phyloP scores from a whole-genome alignment of 2,329 filamentous ascomycete genomes.

The Arthrobotrys musiformis region DNA sequence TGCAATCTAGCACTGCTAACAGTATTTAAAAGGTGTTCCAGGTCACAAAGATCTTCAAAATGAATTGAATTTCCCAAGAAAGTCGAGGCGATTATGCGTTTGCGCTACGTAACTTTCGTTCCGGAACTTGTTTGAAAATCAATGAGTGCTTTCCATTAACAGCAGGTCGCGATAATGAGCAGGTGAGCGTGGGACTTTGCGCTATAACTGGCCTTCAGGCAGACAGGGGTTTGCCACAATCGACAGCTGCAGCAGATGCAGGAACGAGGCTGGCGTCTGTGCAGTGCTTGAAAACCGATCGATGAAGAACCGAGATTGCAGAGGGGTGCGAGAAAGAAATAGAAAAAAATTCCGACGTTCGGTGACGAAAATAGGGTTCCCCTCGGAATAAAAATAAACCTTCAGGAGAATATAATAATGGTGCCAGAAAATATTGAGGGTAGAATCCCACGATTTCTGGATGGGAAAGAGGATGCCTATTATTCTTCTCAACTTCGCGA shows the following conservation, averaged over 20 bases:
- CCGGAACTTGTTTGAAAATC: slow-evolving; percentile 36
- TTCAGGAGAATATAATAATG: background rate
- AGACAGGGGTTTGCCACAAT: slow-evolving; percentile 44
- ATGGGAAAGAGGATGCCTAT: slow-evolving; percentile 13
- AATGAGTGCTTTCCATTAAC: slow-evolving; percentile 42
- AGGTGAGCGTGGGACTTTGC: slow-evolving; percentile 28
- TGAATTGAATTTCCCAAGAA: slow-evolving; percentile 30
- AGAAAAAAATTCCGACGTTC: background rate
- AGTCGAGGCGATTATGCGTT: slow-evolving; percentile 41
- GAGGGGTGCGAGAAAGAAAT: background rate
- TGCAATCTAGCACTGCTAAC: slow-evolving; percentile 2
- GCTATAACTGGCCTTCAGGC: slow-evolving; percentile 46
- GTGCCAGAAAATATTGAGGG: background rate
- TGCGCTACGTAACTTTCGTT: slow-evolving; percentile 41
- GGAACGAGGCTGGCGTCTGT: slow-evolving; percentile 45
- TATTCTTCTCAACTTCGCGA: slow-evolving; percentile 28
- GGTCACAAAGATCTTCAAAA: background rate
- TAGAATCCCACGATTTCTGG: background rate
- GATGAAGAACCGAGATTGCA: slow-evolving; percentile 16
- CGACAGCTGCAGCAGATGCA: slow-evolving; percentile 43
- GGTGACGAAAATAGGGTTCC: slow-evolving; percentile 9
- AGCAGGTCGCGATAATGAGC: slow-evolving; percentile 47
- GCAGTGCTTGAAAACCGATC: slow-evolving; percentile 21
- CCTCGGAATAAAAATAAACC: slow-evolving; percentile 10
- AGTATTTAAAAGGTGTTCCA: slow-evolving; percentile 9